Evolutionary conservation across 1,284 basidiomycete species (phyloP).

Genomic region (Ganoderma multipileum): DNA sequence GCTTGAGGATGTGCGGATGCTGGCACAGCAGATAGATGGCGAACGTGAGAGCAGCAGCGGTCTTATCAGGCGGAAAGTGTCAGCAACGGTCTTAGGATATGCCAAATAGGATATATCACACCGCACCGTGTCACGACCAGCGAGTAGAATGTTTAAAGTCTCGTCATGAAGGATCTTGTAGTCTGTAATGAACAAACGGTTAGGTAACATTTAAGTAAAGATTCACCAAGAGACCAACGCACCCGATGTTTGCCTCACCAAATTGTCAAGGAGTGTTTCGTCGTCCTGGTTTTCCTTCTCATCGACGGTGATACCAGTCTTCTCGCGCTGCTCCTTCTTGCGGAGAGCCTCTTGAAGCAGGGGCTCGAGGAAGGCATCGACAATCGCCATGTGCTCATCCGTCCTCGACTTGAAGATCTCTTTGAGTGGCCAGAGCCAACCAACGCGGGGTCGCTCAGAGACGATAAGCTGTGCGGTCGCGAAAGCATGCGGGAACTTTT

Average conservation of each 20-base stretch:
- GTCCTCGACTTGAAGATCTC: conserved; percentile 69
- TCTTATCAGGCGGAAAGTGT: conserved; percentile 27
- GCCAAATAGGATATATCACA: background rate
- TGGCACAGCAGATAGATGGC: conserved; percentile 39
- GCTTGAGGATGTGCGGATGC: conserved; percentile 39
- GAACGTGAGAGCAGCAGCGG: conserved; percentile 41
- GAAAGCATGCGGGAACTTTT: conserved; percentile 65
- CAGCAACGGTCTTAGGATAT: background rate
- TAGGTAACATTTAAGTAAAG: background rate
- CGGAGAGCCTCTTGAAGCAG: conserved; percentile 60
- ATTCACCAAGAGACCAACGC: conserved; percentile 12
- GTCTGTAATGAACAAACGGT: conserved; percentile 45
- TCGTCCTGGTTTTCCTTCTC: conserved; percentile 52
- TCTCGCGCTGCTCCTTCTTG: conserved; percentile 30
- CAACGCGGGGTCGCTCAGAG: conserved; percentile 57
- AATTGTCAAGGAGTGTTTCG: conserved; percentile 69
- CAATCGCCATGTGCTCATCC: conserved; percentile 53
- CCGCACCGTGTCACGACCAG: conserved; percentile 72
- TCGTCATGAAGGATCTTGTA: conserved; percentile 69
- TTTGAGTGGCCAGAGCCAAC: conserved; percentile 71
- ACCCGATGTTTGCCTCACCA: conserved; percentile 70
- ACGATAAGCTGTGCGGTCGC: conserved; percentile 64
- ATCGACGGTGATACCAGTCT: conserved; percentile 36
- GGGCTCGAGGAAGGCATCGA: conserved; percentile 68
- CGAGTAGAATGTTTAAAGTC: conserved; percentile 74